These are phyloP conservation scores for Colletotrichum magnum DNA, from an alignment of 2,329 filamentous ascomycete genomes.

Conservation along the genomic window DNA sequence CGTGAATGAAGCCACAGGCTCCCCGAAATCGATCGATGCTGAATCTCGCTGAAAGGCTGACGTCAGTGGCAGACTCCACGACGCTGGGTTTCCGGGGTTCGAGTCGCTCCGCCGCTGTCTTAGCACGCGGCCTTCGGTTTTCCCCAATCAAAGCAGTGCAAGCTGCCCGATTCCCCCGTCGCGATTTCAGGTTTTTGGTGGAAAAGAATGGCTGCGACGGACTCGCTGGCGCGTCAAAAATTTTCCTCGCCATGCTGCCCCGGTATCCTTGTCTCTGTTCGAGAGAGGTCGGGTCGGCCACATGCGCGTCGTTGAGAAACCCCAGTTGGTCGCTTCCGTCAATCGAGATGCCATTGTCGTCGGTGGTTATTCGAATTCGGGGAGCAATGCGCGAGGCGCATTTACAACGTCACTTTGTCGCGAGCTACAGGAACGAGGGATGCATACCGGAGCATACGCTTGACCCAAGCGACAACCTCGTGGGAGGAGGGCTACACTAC, in stretches of 20 bases:
- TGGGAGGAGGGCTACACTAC: slow-evolving; percentile 69
- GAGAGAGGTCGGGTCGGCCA: neutral
- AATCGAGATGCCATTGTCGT: neutral
- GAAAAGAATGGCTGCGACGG: neutral
- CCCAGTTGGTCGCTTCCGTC: neutral
- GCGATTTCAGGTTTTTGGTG: neutral
- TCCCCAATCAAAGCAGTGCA: neutral
- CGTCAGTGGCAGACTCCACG: slow-evolving; percentile 15
- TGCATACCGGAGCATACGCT: slow-evolving; percentile 89
- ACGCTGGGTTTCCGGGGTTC: neutral
- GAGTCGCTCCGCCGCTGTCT: no score
- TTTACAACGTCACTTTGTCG: slow-evolving; percentile 2
- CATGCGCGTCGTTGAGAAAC: neutral
- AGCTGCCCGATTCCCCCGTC: neutral
- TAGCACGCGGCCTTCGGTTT: no score
- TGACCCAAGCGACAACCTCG: slow-evolving; percentile 99
- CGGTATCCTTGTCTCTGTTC: slow-evolving; percentile 11
- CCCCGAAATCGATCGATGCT: slow-evolving; percentile 16
- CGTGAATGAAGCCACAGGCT: neutral
- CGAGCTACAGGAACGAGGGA: slow-evolving; percentile 1
- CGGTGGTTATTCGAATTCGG: slow-evolving; percentile 12
- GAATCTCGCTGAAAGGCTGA: slow-evolving; percentile 4
- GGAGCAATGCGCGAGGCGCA: slow-evolving; percentile 1
- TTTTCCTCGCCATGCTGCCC: neutral
- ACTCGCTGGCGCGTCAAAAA: neutral